A percentile compares a stretch with the other conserved stretches of the same genome.
Evolutionary conservation across 306 rosid species (phyloP).

Genomic region (Sophora flavescens): DNA sequence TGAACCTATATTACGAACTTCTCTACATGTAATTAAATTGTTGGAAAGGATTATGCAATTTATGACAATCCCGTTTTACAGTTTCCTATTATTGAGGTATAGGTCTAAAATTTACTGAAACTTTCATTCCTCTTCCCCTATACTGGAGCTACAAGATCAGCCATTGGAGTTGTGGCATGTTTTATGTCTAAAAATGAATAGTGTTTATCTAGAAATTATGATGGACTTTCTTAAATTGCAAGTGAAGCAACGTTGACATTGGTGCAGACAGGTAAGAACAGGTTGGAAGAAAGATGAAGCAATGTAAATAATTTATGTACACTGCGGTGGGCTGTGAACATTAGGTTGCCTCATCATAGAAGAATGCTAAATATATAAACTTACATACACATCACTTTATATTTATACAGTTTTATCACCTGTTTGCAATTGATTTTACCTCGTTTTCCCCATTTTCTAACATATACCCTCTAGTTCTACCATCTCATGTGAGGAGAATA

Average conservation of each 20-base stretch:
- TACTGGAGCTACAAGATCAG: constrained; percentile 2
- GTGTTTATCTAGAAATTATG: constrained; percentile 18
- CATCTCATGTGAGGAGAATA: background rate
- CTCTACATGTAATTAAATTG: constrained; percentile 43
- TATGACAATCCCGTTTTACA: constrained; percentile 36
- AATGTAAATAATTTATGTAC: background rate
- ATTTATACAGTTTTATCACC: no score
- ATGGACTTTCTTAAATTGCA: constrained; percentile 41
- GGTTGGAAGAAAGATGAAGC: constrained; percentile 34
- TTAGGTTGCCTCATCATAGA: background rate
- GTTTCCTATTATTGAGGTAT: background rate
- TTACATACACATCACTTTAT: no score
- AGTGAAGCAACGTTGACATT: constrained; percentile 43
- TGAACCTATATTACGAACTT: constrained; percentile 28
- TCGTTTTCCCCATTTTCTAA: no score
- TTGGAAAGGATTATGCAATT: constrained; percentile 42
- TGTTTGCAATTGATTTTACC: no score
- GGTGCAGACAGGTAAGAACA: background rate
- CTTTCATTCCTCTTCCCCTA: background rate
- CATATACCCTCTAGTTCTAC: background rate
- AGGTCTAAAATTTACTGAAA: background rate
- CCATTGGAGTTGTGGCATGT: background rate
- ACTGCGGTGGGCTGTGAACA: background rate
- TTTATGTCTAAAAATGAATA: constrained; percentile 3
- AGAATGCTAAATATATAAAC: no score